Percentiles rank a stretch among this genome's conserved stretches.
Conservation (phyloP, 352 stramenopile species). For the Halophytophthora batemanensis region DNA sequence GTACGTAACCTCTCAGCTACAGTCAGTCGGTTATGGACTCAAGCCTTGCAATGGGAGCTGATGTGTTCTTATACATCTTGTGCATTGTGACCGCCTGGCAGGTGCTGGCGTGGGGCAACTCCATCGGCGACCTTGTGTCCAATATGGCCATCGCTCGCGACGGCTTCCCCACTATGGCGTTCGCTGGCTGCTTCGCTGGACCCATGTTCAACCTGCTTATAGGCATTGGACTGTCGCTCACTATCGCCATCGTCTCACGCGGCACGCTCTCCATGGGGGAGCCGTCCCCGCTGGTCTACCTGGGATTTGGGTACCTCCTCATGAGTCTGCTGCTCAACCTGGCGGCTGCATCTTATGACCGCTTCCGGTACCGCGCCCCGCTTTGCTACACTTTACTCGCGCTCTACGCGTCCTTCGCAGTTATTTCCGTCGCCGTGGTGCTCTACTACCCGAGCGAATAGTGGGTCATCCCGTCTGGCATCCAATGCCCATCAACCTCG, state of each 20-base stretch:
- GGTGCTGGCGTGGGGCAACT: conserved; percentile 80
- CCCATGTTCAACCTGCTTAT: conserved; percentile 82
- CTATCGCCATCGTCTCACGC: conserved; percentile 49
- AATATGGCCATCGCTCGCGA: conserved; percentile 78
- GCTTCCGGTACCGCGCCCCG: conserved; percentile 53
- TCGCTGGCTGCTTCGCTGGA: conserved; percentile 77
- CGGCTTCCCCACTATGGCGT: conserved; percentile 81
- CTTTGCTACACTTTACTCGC: conserved; percentile 59
- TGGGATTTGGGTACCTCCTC: conserved; percentile 69
- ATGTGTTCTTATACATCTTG: conserved; percentile 3
- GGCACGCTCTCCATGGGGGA: conserved; percentile 55
- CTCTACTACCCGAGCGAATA: conserved; percentile 27
- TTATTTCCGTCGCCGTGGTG: conserved; percentile 62
- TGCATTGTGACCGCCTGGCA: conserved; percentile 17
- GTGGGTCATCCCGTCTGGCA: conserved; percentile 1
- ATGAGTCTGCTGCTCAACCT: conserved; percentile 69
- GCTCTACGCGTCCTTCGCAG: conserved; percentile 63
- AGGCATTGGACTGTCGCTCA: conserved; percentile 64
- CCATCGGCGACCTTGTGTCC: conserved; percentile 73
- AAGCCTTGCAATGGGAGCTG: conserved; percentile 12
- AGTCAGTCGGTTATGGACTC: too few species aligned
- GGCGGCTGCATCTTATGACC: conserved; percentile 42
- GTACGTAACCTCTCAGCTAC: too few species aligned
- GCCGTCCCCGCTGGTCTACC: conserved; percentile 55
- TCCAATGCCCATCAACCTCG: too few species aligned